Percentiles rank a stretch among this genome's conserved stretches.
Conservation (phyloP, 2,329 filamentous ascomycete genomes). For the Neurospora crassa region DNA sequence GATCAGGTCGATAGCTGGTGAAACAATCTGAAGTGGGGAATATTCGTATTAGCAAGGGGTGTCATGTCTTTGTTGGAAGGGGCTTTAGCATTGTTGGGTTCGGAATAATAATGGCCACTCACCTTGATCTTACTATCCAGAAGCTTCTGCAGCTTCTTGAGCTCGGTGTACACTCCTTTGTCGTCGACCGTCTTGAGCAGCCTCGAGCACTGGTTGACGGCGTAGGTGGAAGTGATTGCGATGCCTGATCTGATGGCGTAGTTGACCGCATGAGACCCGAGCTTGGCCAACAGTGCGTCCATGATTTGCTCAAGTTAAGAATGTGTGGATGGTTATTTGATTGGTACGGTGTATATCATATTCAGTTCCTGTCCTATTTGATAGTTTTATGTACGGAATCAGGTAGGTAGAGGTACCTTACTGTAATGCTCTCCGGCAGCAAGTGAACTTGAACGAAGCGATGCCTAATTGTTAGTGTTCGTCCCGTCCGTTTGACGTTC, state of each 20-base stretch:
- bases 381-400: not conserved
- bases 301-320: slow-evolving; percentile 36
- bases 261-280: slow-evolving; percentile 69
- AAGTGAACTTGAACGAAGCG: too few species aligned
- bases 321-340: not conserved
- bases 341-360: not conserved
- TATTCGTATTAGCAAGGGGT: not conserved
- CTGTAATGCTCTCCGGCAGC: too few species aligned
- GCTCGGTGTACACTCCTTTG: slow-evolving; percentile 55
- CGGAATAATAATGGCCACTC: slow-evolving; percentile 16
- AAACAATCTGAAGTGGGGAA: slow-evolving; percentile 54
- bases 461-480: not conserved
- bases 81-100: not conserved
- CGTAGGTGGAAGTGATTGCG: slow-evolving; percentile 74
- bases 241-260: slow-evolving; percentile 87
- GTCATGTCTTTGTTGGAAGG: not conserved
- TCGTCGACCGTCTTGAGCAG: slow-evolving; percentile 71
- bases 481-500: not conserved
- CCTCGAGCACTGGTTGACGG: slow-evolving; percentile 71
- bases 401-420: too few species aligned
- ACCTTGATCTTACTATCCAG: slow-evolving; percentile 81
- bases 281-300: slow-evolving; percentile 52
- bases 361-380: not conserved
- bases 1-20: slow-evolving; percentile 84
- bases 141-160: slow-evolving; percentile 60